Evolutionary conservation across 163 green algal species (phyloP), one percentile per base, ranked within the genome.

Genomic region (Chlorella variabilis): DNA sequence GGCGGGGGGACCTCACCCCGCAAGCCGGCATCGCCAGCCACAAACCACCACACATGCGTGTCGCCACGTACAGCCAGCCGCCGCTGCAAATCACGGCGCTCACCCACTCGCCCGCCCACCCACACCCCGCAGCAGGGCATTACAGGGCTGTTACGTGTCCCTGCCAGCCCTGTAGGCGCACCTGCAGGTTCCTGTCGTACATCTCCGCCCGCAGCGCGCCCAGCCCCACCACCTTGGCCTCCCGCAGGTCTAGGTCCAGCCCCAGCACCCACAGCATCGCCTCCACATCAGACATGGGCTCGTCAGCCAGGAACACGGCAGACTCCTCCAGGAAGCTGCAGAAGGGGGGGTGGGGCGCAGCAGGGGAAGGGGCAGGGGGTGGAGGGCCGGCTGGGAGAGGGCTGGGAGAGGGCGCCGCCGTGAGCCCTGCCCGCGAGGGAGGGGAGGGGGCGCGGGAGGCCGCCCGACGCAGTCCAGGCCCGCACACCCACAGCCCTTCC

Each of bases 161-260:
- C n/a, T n/a, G n/a, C 39, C 27, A 38, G 8, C 59, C 5, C 54
- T 4, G 9, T 15, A n/a, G 4, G 5, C 41, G 25, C 49, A 81
- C 79, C 71, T 82, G 41, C 38, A 87, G 34, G 79, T 87, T 87
- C 23, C 77, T 29, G 41, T 84, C 76, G 65, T 84, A 83, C 76
- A 87, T 66, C 58, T 84, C 71, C 1, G 31, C 49, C 27, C 83
- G 67, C 77, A 87, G 74, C 25, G 59, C 65, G 29, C 36, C 31
- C 77, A 87, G 42, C 15, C 45, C 83, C 49, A 74, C 36, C 3
- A 36, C 33, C 69, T 87, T 87, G 34, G 83, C 83, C 42, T 71
- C 66, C 17, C 38, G 27, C 25, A 56, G 15, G 17, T 51, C 58
- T 1, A 34, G 48, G 7, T 38, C 23, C 54, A 71, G 67, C 8